These are phyloP conservation scores for Geotrichum bryndzae DNA, from an alignment of 1,139 yeast genomes.

Conservation along the genomic window DNA sequence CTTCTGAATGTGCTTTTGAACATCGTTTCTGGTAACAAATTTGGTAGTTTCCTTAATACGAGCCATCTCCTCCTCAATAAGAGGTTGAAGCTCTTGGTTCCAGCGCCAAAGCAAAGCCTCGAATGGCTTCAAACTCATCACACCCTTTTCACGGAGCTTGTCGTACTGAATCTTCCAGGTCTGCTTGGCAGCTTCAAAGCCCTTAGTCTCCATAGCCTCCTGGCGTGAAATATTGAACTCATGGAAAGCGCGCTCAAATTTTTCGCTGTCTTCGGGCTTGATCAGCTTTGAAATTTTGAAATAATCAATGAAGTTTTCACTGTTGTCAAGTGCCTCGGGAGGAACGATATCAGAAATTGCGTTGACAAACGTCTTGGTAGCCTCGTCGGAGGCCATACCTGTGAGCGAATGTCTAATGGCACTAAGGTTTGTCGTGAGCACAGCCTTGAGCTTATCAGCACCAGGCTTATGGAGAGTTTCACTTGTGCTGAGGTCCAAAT, in stretches of 20 bases:
- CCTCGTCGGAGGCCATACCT: conserved; percentile 45
- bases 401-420: conserved; percentile 72
- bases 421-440: conserved; percentile 73
- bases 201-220: conserved; percentile 64
- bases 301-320: conserved; percentile 47
- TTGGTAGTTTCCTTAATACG: conserved; percentile 29
- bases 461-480: conserved; percentile 48
- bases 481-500: conserved; percentile 8
- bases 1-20: conserved; percentile 10
- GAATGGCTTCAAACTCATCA: conserved; percentile 49
- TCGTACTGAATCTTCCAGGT: conserved; percentile 86
- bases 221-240: conserved; percentile 71
- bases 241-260: conserved; percentile 62
- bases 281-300: conserved; percentile 52
- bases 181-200: conserved; percentile 77
- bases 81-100: conserved; percentile 61
- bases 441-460: conserved; percentile 52
- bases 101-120: conserved; percentile 78
- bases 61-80: conserved; percentile 58
- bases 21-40: conserved; percentile 17
- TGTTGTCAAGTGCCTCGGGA: conserved; percentile 34
- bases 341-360: conserved; percentile 29
- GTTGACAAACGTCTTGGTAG: conserved; percentile 20
- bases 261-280: conserved; percentile 45
- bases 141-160: conserved; percentile 43